Conservation (phyloP, 345 rosid species). For the Arabidopsis suecica region DNA sequence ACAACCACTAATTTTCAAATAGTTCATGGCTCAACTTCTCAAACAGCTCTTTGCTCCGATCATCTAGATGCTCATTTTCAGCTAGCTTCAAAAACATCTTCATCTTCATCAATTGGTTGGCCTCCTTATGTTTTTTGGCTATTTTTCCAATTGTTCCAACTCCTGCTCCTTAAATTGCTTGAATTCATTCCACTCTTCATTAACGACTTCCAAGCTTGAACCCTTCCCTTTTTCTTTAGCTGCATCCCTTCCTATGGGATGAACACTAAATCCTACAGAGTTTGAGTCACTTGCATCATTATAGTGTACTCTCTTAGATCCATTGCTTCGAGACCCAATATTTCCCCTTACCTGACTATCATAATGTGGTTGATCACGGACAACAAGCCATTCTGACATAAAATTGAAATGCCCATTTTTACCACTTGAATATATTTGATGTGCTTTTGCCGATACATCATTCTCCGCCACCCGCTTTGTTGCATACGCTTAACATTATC, state of each 20-base stretch:
- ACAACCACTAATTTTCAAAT: too few relatives aligned
- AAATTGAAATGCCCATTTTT: too few relatives aligned
- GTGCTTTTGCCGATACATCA: too few relatives aligned
- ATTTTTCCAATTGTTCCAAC: neutral
- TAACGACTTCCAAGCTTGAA: neutral
- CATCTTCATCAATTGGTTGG: neutral
- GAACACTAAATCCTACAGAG: neutral
- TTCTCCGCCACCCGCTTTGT: neutral
- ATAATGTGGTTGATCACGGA: too few relatives aligned
- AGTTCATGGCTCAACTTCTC: neutral
- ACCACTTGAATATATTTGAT: too few relatives aligned
- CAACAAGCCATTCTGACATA: too few relatives aligned
- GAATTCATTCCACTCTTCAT: neutral
- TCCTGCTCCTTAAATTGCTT: neutral
- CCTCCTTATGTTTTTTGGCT: neutral
- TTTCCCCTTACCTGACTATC: too few relatives aligned
- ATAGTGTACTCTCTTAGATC: too few relatives aligned
- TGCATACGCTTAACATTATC: neutral
- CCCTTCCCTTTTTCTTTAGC: neutral
- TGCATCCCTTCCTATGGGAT: neutral
- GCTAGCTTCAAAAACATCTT: neutral
- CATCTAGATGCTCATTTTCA: neutral
- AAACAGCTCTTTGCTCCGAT: neutral
- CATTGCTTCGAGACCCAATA: too few relatives aligned
- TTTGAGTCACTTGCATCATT: too few relatives aligned